Conservation (phyloP, 2,329 filamentous ascomycete genomes). For the Claviceps citrina region DNA sequence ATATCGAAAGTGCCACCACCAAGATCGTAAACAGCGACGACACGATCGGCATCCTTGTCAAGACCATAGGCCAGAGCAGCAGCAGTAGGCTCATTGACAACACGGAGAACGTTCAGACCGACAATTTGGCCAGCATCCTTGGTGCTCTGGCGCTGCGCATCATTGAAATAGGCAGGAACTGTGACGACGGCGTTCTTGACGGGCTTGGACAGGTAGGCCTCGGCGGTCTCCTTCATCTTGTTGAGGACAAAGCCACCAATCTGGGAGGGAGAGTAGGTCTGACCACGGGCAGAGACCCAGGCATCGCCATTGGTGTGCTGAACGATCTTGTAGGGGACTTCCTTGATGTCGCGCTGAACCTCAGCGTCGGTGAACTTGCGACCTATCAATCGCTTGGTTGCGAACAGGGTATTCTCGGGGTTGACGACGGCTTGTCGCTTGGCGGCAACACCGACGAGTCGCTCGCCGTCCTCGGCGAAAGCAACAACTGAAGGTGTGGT, state of each 20-base stretch:
- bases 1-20: conserved; percentile 99
- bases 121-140: conserved; percentile 96
- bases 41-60: conserved; percentile 79
- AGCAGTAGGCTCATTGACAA: conserved; percentile 94
- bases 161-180: conserved; percentile 96
- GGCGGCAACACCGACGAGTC: conserved; percentile 88
- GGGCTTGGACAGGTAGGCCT: conserved; percentile 77
- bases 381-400: conserved; percentile 96
- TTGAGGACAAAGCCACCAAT: conserved; percentile 90
- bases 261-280: conserved; percentile 97
- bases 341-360: conserved; percentile 92
- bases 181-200: conserved; percentile 95
- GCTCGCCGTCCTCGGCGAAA: conserved; percentile 89
- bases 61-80: conserved; percentile 91
- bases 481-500: conserved; percentile 67
- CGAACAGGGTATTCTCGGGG: conserved; percentile 95
- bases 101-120: conserved; percentile 90
- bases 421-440: conserved; percentile 98
- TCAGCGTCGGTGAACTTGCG: conserved; percentile 90
- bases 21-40: conserved; percentile 93
- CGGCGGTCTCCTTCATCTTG: conserved; percentile 99
- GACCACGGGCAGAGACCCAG: conserved; percentile 82
- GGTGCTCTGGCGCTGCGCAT: conserved; percentile 92
- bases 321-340: conserved; percentile 97
- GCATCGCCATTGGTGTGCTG: conserved; percentile 94